Evolutionary conservation across 1,284 basidiomycete species (phyloP).

Genomic region (Pulveroboletus sp.): DNA sequence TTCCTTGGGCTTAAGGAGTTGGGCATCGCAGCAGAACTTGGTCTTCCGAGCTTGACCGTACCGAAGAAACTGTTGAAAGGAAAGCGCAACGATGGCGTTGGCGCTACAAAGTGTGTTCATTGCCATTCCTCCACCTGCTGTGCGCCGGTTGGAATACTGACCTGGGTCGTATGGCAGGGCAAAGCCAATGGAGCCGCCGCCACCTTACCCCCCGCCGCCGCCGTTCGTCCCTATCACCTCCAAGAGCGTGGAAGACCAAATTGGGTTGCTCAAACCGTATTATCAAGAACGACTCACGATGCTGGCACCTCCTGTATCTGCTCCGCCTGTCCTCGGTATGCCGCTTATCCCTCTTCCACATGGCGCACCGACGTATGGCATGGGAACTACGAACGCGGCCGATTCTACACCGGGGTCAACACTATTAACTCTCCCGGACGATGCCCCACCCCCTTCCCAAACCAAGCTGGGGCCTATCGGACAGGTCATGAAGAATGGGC

Average conservation of each 20-base stretch:
- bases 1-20: constrained; percentile 88
- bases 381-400: background rate
- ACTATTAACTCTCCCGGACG: constrained; percentile 44
- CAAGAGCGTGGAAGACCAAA: constrained; percentile 67
- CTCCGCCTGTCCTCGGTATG: constrained; percentile 15
- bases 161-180: constrained; percentile 35
- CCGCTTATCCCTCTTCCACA: constrained; percentile 15
- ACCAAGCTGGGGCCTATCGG: constrained; percentile 74
- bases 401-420: background rate
- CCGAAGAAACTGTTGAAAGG: constrained; percentile 80
- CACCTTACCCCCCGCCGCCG: constrained; percentile 84
- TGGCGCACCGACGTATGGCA: constrained; percentile 6
- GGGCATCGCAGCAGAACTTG: constrained; percentile 86
- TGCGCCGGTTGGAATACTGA: constrained; percentile 4
- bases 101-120: constrained; percentile 45
- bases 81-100: constrained; percentile 42
- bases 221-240: constrained; percentile 71
- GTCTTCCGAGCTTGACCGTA: constrained; percentile 74
- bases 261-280: constrained; percentile 81
- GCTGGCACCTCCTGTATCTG: constrained; percentile 30
- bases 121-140: background rate
- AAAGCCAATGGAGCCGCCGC: constrained; percentile 72
- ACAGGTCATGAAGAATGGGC: constrained; percentile 50
- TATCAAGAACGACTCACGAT: constrained; percentile 58
- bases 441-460: constrained; percentile 51